phyloP scores from a whole-genome alignment of 345 rosid species.

The Combretum micranthum region DNA sequence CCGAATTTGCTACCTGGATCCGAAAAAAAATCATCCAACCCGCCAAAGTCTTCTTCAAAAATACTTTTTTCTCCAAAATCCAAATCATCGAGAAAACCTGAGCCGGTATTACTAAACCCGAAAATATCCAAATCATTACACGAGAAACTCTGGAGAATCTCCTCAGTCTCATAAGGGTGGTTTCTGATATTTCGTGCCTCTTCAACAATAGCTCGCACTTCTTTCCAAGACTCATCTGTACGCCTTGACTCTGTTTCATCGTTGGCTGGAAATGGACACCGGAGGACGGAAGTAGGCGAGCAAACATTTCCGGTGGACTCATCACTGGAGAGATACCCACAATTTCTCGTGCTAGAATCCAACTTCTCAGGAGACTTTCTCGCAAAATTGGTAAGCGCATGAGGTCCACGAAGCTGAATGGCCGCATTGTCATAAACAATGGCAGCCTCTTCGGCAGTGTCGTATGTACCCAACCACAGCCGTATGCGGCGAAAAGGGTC shows the following conservation, averaged over 20 bases:
- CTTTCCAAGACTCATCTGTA: conserved; percentile 14
- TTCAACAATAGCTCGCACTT: too few relatives aligned
- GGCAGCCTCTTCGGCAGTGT: conserved; percentile 98
- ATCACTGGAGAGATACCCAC: conserved; percentile 33
- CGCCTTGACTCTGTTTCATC: conserved; percentile 35
- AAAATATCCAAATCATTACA: conserved; percentile 30
- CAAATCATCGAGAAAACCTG: conserved; percentile 39
- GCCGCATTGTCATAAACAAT: conserved; percentile 94
- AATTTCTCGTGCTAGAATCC: conserved; percentile 8
- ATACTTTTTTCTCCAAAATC: conserved; percentile 12
- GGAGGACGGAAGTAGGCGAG: conserved; percentile 74
- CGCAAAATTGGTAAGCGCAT: conserved; percentile 82
- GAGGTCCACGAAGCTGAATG: conserved; percentile 84
- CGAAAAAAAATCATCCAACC: conserved; percentile 23
- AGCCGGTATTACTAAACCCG: conserved; percentile 40
- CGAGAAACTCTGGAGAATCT: conserved; percentile 30
- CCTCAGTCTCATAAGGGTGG: conserved; percentile 26
- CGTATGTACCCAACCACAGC: conserved; percentile 88
- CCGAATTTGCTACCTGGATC: conserved; percentile 32
- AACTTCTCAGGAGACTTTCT: conserved; percentile 23
- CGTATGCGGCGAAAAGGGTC: conserved; percentile 82
- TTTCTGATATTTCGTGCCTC: conserved; percentile 10
- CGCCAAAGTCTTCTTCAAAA: conserved; percentile 24
- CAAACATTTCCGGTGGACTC: conserved; percentile 30
- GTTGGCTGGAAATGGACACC: conserved; percentile 35